Evolutionary conservation across 2,329 filamentous ascomycete species (phyloP).

Genomic region (Sporothrix euskadiensis): DNA sequence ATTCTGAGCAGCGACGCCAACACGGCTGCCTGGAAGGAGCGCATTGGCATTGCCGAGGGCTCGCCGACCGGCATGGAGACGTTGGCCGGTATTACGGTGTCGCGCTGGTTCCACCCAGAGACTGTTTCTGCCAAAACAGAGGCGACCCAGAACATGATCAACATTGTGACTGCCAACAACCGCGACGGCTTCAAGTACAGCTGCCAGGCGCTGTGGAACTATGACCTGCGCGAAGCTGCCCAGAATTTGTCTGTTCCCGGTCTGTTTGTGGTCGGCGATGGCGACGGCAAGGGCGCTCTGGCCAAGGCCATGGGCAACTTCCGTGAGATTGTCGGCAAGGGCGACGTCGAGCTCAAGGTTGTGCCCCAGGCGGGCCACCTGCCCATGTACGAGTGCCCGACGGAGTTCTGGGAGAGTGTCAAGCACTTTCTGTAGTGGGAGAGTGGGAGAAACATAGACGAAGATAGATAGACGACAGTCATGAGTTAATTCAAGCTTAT

Average conservation of each 20-base stretch:
- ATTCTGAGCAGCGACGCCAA: conserved; percentile 70
- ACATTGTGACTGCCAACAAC: conserved; percentile 69
- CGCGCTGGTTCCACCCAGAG: conserved; percentile 73
- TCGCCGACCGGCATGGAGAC: conserved; percentile 55
- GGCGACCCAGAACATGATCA: conserved; percentile 53
- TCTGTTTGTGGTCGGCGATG: conserved; percentile 69
- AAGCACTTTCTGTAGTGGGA: conserved; percentile 30
- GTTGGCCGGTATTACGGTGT: conserved; percentile 70
- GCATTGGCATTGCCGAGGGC: conserved; percentile 67
- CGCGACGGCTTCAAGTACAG: conserved; percentile 68
- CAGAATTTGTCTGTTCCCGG: conserved; percentile 57
- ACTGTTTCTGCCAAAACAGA: conserved; percentile 51
- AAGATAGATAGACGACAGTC: background rate
- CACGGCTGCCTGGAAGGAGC: conserved; percentile 75
- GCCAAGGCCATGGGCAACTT: conserved; percentile 80
- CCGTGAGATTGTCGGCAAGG: conserved; percentile 56
- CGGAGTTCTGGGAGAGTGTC: conserved; percentile 48
- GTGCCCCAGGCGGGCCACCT: conserved; percentile 75
- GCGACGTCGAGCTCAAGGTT: conserved; percentile 60
- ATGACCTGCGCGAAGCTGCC: conserved; percentile 64
- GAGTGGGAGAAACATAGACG: background rate
- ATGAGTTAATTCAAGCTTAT: background rate
- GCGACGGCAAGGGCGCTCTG: conserved; percentile 68
- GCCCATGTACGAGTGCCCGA: conserved; percentile 74
- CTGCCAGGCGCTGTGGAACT: conserved; percentile 70